phyloP scores from a whole-genome alignment of 805 yeast genomes.

The Blastobotrys attinorum region DNA sequence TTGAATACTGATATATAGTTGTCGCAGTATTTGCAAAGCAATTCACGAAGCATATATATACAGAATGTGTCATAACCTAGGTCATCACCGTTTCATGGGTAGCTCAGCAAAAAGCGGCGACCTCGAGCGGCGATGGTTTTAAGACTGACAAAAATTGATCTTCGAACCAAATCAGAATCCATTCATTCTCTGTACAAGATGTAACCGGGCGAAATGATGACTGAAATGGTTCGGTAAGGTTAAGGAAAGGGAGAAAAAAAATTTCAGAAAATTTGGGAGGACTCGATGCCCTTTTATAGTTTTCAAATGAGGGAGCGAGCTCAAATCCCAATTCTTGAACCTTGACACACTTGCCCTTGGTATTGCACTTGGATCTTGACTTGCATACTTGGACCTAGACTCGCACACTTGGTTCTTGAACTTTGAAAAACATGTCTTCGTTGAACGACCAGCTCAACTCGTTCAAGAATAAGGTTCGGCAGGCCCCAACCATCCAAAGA shows the following conservation, averaged over 20 bases:
- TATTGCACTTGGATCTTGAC: too few relatives aligned
- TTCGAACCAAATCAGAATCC: not conserved
- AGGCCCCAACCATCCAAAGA: constrained; percentile 37
- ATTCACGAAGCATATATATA: too few relatives aligned
- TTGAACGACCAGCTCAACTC: constrained; percentile 54
- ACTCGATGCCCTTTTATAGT: too few relatives aligned
- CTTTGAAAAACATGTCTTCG: constrained; percentile 34
- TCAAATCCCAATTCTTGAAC: too few relatives aligned
- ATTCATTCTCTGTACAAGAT: not conserved
- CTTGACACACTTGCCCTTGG: too few relatives aligned
- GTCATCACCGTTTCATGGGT: constrained; percentile 98
- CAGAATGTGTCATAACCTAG: constrained; percentile 74
- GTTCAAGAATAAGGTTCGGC: constrained; percentile 52
- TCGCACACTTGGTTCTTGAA: too few relatives aligned
- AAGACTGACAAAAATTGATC: constrained; percentile 47
- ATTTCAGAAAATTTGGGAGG: too few relatives aligned
- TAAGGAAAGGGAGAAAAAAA: too few relatives aligned
- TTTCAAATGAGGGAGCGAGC: too few relatives aligned
- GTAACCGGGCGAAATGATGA: not conserved
- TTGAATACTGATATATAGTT: too few relatives aligned
- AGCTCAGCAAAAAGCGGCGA: constrained; percentile 45
- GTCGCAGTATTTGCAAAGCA: too few relatives aligned
- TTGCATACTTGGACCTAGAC: too few relatives aligned
- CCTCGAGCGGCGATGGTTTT: constrained; percentile 99
- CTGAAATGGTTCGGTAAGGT: not conserved